Conservation (phyloP, 345 rosid species). For the Citrus inodora region DNA sequence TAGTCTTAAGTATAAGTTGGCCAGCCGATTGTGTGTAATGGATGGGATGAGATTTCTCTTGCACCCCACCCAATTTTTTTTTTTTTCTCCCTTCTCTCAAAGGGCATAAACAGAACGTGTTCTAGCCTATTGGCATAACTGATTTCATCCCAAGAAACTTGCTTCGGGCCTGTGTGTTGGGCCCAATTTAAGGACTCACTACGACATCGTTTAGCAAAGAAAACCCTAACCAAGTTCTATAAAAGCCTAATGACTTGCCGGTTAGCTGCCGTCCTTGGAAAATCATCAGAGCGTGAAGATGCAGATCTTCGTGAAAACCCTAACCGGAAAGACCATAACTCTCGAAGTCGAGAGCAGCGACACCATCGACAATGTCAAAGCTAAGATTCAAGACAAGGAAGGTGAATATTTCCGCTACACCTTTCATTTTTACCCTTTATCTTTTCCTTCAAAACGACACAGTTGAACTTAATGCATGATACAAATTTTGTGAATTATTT, state of each 20-base stretch:
- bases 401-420: conserved; percentile 23
- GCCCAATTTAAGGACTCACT: neutral
- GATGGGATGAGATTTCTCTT: too few relatives aligned
- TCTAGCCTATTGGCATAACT: neutral
- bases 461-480: neutral
- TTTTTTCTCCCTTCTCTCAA: too few relatives aligned
- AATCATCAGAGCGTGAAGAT: conserved; percentile 22
- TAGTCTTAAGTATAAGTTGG: too few relatives aligned
- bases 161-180: neutral
- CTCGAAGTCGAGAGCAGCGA: conserved; percentile 94
- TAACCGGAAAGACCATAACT: conserved; percentile 91
- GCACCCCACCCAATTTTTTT: too few relatives aligned
- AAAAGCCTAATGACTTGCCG: neutral
- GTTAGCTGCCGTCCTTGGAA: neutral
- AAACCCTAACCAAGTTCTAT: conserved; percentile 32
- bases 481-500: neutral
- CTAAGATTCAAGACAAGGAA: conserved; percentile 94
- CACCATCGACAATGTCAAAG: conserved; percentile 86
- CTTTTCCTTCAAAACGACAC: neutral
- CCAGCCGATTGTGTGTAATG: too few relatives aligned
- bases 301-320: conserved; percentile 95
- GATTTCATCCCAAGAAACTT: neutral
- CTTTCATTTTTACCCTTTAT: too few relatives aligned
- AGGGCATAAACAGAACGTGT: too few relatives aligned
- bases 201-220: neutral